These are phyloP conservation scores for Linnemannia schmuckeri DNA, from an alignment of 192 early-diverging fungal genomes.

Conservation along the genomic window DNA sequence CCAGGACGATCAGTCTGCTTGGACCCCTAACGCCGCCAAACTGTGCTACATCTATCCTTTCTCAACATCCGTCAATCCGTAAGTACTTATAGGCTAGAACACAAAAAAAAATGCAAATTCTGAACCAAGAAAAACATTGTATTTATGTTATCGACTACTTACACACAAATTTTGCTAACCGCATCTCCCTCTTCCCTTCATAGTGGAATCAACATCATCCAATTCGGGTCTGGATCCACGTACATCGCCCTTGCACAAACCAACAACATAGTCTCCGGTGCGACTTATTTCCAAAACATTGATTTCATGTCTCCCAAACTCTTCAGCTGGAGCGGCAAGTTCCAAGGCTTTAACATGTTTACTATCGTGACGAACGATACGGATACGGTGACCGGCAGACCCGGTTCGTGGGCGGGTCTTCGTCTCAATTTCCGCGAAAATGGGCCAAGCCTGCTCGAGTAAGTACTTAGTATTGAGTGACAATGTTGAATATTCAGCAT, in stretches of 20 bases:
- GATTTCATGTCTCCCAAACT: background rate
- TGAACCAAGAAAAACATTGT: too few relatives aligned
- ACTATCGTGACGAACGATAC: background rate
- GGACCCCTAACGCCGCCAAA: background rate
- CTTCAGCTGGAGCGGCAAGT: background rate
- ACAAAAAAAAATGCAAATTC: too few relatives aligned
- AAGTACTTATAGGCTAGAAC: too few relatives aligned
- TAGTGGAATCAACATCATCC: background rate
- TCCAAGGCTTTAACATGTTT: background rate
- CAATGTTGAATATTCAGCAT: background rate
- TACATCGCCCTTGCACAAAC: background rate
- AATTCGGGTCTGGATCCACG: background rate
- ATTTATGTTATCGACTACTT: too few relatives aligned
- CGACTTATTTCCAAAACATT: background rate
- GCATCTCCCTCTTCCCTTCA: too few relatives aligned
- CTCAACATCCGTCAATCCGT: background rate
- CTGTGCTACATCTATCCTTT: background rate
- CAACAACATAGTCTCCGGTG: background rate
- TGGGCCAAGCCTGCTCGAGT: background rate
- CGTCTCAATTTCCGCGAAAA: background rate
- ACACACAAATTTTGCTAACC: too few relatives aligned
- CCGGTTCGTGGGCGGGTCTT: background rate
- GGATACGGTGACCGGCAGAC: background rate
- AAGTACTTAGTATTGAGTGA: background rate
- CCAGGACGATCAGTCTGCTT: background rate